Percentiles rank a stretch among this genome's conserved stretches.
These are phyloP conservation scores for Nitzschia palea DNA, from an alignment of 108 stramenopile species.

Conservation along the genomic window DNA sequence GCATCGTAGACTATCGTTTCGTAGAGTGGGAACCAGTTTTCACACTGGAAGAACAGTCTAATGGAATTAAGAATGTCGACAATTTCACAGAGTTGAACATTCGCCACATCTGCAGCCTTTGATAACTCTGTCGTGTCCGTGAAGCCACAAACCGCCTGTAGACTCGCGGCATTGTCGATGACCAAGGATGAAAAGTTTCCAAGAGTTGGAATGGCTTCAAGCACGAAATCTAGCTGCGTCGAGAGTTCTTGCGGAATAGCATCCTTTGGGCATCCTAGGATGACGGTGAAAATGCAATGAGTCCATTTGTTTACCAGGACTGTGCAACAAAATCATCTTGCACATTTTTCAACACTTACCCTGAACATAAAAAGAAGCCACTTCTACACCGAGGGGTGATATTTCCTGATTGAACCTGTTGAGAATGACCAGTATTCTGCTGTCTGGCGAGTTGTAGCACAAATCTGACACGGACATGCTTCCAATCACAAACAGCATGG, in stretches of 20 bases:
- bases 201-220: slow-evolving; percentile 13
- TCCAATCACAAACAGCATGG: slow-evolving; percentile 24
- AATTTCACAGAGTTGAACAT: slow-evolving; percentile 25
- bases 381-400: slow-evolving; percentile 6
- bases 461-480: slow-evolving; percentile 25
- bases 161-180: not conserved
- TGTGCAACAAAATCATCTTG: too few species aligned
- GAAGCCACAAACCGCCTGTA: slow-evolving; percentile 24
- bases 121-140: not conserved
- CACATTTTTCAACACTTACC: slow-evolving; percentile 11
- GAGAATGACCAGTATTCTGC: slow-evolving; percentile 4
- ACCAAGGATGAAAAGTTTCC: slow-evolving; percentile 18
- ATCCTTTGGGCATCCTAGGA: slow-evolving; percentile 14
- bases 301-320: too few species aligned
- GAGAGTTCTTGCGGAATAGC: slow-evolving; percentile 15
- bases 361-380: slow-evolving; percentile 14
- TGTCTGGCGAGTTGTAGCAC: slow-evolving; percentile 13
- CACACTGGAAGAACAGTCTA: slow-evolving; percentile 24
- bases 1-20: slow-evolving; percentile 25
- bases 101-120: not conserved
- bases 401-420: not conserved
- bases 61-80: slow-evolving; percentile 14
- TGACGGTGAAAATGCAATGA: too few species aligned
- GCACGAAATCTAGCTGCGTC: slow-evolving; percentile 13
- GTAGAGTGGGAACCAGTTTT: slow-evolving; percentile 33